These are phyloP conservation scores for Ogataea nakhonphanomensis DNA, from an alignment of 805 yeast species.

Conservation along the genomic window DNA sequence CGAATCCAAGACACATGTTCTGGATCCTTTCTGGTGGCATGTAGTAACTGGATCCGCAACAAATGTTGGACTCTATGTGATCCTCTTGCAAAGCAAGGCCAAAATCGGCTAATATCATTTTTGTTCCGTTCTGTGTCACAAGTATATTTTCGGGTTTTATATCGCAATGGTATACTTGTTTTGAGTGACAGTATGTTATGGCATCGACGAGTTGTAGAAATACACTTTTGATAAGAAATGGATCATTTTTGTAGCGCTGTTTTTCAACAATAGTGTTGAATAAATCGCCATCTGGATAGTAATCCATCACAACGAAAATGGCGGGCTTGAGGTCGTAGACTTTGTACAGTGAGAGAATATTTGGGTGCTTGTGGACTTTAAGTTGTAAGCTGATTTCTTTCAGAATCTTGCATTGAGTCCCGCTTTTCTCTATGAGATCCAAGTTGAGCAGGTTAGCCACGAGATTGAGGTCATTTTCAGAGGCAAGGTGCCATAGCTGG, in stretches of 20 bases:
- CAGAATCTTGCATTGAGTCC: conserved; percentile 38
- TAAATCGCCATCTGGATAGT: conserved; percentile 79
- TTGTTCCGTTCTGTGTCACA: conserved; percentile 54
- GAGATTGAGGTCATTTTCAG: conserved; percentile 26
- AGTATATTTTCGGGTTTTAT: conserved; percentile 93
- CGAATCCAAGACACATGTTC: conserved; percentile 38
- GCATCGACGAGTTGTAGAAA: conserved; percentile 81
- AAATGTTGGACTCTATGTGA: conserved; percentile 60
- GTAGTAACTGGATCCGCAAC: conserved; percentile 84
- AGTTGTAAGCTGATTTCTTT: conserved; percentile 74
- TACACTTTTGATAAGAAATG: conserved; percentile 49
- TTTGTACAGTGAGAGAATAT: conserved; percentile 71
- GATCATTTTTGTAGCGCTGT: conserved; percentile 54
- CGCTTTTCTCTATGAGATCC: conserved; percentile 34
- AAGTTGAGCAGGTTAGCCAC: conserved; percentile 33
- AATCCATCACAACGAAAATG: conserved; percentile 78
- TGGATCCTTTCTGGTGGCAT: conserved; percentile 84
- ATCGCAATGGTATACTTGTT: conserved; percentile 88
- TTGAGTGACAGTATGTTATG: conserved; percentile 74
- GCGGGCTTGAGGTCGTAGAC: conserved; percentile 61
- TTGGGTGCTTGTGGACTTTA: conserved; percentile 73
- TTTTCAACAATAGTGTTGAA: conserved; percentile 81
- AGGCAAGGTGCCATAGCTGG: conserved; percentile 23
- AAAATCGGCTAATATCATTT: conserved; percentile 74
- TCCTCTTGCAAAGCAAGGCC: conserved; percentile 74